Conservation (phyloP, 139 green algal genomes). For the Microglena sp. region DNA sequence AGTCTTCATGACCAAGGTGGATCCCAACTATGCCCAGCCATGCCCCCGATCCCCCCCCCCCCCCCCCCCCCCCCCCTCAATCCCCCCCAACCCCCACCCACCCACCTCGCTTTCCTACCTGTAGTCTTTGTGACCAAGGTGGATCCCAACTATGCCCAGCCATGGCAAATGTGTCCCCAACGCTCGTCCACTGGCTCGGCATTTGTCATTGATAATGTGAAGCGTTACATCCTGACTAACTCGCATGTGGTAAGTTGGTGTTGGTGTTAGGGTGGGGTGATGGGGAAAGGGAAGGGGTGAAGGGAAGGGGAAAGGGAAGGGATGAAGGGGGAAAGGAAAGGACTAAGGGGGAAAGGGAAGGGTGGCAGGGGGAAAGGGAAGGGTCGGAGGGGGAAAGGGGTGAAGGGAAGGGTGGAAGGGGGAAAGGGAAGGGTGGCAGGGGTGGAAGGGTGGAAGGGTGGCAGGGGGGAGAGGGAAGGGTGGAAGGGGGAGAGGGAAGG, state of each 20-base stretch:
- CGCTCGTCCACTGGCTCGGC: constrained; percentile 45
- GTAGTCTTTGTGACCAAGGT: constrained; percentile 59
- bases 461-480: too few species aligned
- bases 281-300: background rate
- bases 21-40: constrained; percentile 55
- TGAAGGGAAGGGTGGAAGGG: too few species aligned
- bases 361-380: too few species aligned
- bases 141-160: constrained; percentile 63
- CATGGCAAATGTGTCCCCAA: constrained; percentile 66
- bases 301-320: background rate
- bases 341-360: too few species aligned
- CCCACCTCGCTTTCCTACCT: background rate
- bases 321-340: too few species aligned
- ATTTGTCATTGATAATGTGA: constrained; percentile 53
- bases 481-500: too few species aligned
- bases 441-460: too few species aligned
- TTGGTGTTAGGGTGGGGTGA: background rate
- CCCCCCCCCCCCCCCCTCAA: constrained; percentile 4
- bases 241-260: constrained; percentile 52
- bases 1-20: constrained; percentile 52
- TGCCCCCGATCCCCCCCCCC: background rate
- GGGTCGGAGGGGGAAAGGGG: too few species aligned
- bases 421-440: too few species aligned
- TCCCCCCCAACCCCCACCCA: background rate
- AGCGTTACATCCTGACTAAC: constrained; percentile 61